phyloP scores from a whole-genome alignment of 257 asterid genomes.

The Linderniella brevidens region DNA sequence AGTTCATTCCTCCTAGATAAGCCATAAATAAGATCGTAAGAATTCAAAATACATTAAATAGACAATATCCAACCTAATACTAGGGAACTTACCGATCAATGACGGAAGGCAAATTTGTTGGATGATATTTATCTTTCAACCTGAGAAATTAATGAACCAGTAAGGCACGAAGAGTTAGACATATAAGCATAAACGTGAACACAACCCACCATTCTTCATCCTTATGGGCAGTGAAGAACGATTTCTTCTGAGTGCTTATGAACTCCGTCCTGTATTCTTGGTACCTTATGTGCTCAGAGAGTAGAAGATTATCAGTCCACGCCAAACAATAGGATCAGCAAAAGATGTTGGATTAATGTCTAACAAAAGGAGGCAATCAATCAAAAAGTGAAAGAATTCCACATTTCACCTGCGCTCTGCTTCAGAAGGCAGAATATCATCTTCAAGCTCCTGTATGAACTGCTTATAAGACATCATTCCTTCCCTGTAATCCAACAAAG shows the following conservation, averaged over 20 bases:
- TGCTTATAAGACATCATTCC: conserved; percentile 99
- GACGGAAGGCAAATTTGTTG: conserved; percentile 68
- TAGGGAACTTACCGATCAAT: conserved; percentile 50
- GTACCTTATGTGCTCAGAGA: conserved; percentile 31
- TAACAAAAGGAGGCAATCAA: neutral
- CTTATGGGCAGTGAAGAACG: conserved; percentile 73
- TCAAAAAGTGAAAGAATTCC: conserved; percentile 7
- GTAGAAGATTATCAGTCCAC: conserved; percentile 8
- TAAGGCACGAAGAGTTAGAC: neutral
- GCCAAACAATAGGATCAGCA: conserved; percentile 3
- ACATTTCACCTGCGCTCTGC: conserved; percentile 82
- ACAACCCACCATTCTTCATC: conserved; percentile 76
- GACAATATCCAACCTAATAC: conserved; percentile 1
- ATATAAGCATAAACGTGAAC: conserved; percentile 2
- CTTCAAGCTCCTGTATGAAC: conserved; percentile 99
- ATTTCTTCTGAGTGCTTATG: conserved; percentile 68
- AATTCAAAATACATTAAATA: neutral
- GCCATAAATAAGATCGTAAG: conserved; percentile 6
- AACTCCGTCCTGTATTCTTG: conserved; percentile 89
- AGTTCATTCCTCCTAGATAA: conserved; percentile 67
- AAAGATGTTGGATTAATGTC: conserved; percentile 1
- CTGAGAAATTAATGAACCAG: conserved; percentile 28
- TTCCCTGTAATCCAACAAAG: conserved; percentile 34
- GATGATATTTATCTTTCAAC: conserved; percentile 97
- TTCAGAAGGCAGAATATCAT: conserved; percentile 87